Evolutionary conservation across 106 monocot species (phyloP).

Genomic region (Dioscorea alata): DNA sequence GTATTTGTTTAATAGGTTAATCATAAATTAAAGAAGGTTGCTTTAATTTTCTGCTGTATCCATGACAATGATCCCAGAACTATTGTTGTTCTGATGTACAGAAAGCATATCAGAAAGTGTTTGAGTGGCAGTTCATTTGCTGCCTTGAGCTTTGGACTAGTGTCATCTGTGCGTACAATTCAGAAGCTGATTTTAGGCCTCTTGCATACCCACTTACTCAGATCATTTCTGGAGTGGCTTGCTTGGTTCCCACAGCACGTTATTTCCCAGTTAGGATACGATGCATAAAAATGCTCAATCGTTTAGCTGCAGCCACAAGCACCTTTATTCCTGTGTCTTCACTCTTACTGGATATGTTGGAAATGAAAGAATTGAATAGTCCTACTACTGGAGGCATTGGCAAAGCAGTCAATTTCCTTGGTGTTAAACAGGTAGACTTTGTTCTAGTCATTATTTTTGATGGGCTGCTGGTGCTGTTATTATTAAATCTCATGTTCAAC

Average conservation of each 20-base stretch:
- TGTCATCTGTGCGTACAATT: slow-evolving; percentile 63
- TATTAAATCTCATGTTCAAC: too few relatives aligned
- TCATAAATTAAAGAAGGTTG: too few relatives aligned
- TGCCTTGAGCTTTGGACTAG: slow-evolving; percentile 95
- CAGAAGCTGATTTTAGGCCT: slow-evolving; percentile 72
- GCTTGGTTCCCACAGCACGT: slow-evolving; percentile 80
- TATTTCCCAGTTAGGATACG: slow-evolving; percentile 78
- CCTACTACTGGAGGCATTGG: slow-evolving; percentile 70
- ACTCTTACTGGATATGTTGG: slow-evolving; percentile 83
- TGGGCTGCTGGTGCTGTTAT: too few relatives aligned
- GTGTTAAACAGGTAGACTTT: slow-evolving; percentile 57
- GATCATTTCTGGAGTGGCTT: slow-evolving; percentile 77
- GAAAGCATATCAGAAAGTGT: slow-evolving; percentile 88
- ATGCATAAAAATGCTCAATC: slow-evolving; percentile 86
- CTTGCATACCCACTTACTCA: slow-evolving; percentile 91
- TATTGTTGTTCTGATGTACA: slow-evolving; percentile 10
- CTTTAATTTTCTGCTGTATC: too few relatives aligned
- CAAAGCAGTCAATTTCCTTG: slow-evolving; percentile 66
- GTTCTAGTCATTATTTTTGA: background rate
- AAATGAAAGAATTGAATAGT: slow-evolving; percentile 73
- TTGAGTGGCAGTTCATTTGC: slow-evolving; percentile 89
- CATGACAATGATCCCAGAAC: too few relatives aligned
- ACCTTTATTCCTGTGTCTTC: slow-evolving; percentile 70
- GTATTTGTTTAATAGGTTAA: too few relatives aligned
- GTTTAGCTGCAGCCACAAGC: slow-evolving; percentile 65